Evolutionary conservation across 257 asterid species (phyloP).

Genomic region (Prunella vulgaris): DNA sequence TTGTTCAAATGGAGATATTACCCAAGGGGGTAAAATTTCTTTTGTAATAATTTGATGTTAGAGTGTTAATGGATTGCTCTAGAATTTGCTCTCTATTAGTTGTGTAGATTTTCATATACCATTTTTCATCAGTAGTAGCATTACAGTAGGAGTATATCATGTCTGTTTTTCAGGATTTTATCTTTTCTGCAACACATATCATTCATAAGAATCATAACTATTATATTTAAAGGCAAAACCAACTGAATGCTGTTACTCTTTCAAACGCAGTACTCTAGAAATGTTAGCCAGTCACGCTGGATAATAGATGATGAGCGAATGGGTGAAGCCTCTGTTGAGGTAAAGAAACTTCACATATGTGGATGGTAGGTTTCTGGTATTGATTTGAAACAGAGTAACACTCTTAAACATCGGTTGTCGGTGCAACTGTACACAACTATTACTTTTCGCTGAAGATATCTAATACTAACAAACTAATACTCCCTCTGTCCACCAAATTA

Average conservation of each 20-base stretch:
- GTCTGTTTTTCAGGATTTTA: not conserved
- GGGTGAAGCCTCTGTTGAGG: constrained; percentile 99
- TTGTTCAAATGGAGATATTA: too few relatives aligned
- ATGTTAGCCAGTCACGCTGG: constrained; percentile 96
- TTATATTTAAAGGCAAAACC: not conserved
- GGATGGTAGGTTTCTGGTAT: constrained; percentile 10
- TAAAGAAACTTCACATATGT: constrained; percentile 21
- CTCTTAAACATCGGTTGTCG: too few relatives aligned
- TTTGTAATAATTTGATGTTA: not conserved
- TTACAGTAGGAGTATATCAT: not conserved
- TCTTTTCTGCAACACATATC: not conserved
- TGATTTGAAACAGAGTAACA: not conserved
- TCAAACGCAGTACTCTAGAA: constrained; percentile 71
- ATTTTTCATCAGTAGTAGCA: not conserved
- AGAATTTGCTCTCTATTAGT: not conserved
- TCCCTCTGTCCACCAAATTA: too few relatives aligned
- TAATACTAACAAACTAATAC: too few relatives aligned
- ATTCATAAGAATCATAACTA: not conserved
- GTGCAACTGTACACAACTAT: too few relatives aligned
- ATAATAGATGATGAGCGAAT: constrained; percentile 89
- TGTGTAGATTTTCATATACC: not conserved
- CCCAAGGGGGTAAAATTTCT: not conserved
- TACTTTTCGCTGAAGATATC: too few relatives aligned
- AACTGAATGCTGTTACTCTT: constrained; percentile 13
- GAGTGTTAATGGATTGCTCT: not conserved